Evolutionary conservation across 306 rosid genomes (phyloP).

Genomic region (Vachellia collinsii): DNA sequence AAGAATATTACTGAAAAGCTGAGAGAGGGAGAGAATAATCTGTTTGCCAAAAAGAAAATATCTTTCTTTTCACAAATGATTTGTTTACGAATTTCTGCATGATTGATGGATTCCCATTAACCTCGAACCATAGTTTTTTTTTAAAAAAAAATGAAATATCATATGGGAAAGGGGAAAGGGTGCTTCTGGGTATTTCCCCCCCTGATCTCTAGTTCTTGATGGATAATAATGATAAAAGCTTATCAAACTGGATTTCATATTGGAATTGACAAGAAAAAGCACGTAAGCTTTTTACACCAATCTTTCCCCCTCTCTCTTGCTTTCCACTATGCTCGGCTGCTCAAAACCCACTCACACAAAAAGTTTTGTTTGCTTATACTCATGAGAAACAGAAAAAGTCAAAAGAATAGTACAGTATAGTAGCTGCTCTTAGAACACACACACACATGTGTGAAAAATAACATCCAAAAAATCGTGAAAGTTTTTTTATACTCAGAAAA

Average conservation of each 20-base stretch:
- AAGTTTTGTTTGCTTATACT: slow-evolving; percentile 54
- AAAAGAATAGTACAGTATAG: slow-evolving; percentile 30
- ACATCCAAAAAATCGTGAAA: slow-evolving; percentile 13
- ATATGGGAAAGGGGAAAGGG: slow-evolving; percentile 25
- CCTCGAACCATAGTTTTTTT: slow-evolving; percentile 46
- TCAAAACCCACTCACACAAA: slow-evolving; percentile 45
- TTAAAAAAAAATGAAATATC: neutral
- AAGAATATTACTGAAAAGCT: slow-evolving; percentile 84
- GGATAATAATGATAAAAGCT: slow-evolving; percentile 49
- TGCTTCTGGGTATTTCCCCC: slow-evolving; percentile 36
- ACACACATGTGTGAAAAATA: slow-evolving; percentile 26
- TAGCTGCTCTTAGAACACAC: slow-evolving; percentile 39
- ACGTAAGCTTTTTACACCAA: slow-evolving; percentile 56
- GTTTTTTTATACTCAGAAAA: neutral
- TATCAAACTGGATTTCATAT: slow-evolving; percentile 48
- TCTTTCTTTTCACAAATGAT: slow-evolving; percentile 72
- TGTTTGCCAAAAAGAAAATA: slow-evolving; percentile 60
- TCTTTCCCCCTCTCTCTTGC: slow-evolving; percentile 44
- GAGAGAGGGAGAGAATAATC: slow-evolving; percentile 74
- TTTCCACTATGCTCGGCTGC: slow-evolving; percentile 54
- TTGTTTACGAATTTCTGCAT: slow-evolving; percentile 79
- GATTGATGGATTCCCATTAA: slow-evolving; percentile 88
- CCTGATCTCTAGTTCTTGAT: slow-evolving; percentile 34
- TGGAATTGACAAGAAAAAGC: slow-evolving; percentile 71
- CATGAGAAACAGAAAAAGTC: slow-evolving; percentile 46